phyloP scores from a whole-genome alignment of 176 grass and related monocot species.

The Miscanthus lutarioriparius region DNA sequence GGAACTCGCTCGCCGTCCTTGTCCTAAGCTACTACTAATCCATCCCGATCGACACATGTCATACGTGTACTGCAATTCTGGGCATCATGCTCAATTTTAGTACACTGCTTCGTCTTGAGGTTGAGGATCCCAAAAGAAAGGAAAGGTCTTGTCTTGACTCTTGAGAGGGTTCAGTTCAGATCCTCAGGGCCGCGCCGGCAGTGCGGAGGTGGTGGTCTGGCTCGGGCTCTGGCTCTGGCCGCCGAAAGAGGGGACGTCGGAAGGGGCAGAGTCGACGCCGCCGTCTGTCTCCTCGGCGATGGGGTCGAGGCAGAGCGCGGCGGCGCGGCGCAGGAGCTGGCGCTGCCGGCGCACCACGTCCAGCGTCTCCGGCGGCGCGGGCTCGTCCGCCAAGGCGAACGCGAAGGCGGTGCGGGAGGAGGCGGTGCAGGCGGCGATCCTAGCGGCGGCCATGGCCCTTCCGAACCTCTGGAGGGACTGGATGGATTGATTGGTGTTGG shows the following conservation, averaged over 20 bases:
- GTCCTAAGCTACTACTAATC: too few relatives aligned
- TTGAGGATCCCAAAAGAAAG: not conserved
- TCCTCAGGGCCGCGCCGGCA: not conserved
- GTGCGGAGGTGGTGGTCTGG: not conserved
- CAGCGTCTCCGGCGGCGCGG: constrained; percentile 43
- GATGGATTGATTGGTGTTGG: too few relatives aligned
- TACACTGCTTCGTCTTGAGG: too few relatives aligned
- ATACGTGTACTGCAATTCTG: too few relatives aligned
- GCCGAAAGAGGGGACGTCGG: not conserved
- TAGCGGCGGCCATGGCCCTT: constrained; percentile 16
- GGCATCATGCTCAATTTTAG: too few relatives aligned
- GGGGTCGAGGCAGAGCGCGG: constrained; percentile 28
- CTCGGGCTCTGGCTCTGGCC: too few relatives aligned
- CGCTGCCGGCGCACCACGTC: constrained; percentile 32
- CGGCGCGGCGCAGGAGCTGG: constrained; percentile 22
- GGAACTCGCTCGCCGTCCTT: too few relatives aligned
- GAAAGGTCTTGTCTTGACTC: not conserved
- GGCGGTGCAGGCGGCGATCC: constrained; percentile 16
- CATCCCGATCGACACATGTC: too few relatives aligned
- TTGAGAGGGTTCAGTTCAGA: not conserved
- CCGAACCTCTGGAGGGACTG: too few relatives aligned
- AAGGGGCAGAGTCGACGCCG: not conserved
- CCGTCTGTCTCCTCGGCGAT: constrained; percentile 17
- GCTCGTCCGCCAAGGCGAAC: constrained; percentile 12
- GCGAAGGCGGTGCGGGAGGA: constrained; percentile 4